phyloP scores from a whole-genome alignment of 192 early-diverging fungal species.

The Umbelopsis sp. region DNA sequence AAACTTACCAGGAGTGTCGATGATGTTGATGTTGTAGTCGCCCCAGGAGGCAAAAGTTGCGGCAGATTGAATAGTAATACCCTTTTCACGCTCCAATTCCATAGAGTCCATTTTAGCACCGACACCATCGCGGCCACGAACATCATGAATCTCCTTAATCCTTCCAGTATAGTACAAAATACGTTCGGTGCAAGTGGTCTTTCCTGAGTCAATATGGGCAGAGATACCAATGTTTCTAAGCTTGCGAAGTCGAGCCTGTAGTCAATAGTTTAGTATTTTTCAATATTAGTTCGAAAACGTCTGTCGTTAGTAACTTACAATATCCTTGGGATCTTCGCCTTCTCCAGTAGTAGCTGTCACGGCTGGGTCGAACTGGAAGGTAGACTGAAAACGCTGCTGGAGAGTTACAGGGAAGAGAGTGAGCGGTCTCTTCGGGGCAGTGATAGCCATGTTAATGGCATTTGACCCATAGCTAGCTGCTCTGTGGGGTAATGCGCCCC shows the following conservation, averaged over 20 bases:
- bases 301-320: slow-evolving; percentile 16
- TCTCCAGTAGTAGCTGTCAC: slow-evolving; percentile 12
- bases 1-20: slow-evolving; percentile 80
- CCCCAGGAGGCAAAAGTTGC: slow-evolving; percentile 84
- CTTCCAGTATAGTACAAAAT: slow-evolving; percentile 84
- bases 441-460: not conserved
- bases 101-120: slow-evolving; percentile 99
- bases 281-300: not conserved
- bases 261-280: not conserved
- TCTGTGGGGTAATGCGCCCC: slow-evolving; percentile 30
- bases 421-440: slow-evolving; percentile 26
- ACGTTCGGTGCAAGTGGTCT: slow-evolving; percentile 85
- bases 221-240: slow-evolving; percentile 89
- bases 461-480: slow-evolving; percentile 14
- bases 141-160: slow-evolving; percentile 89
- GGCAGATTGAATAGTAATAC: slow-evolving; percentile 89
- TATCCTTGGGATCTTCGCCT: slow-evolving; percentile 21
- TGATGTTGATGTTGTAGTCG: slow-evolving; percentile 81
- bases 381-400: slow-evolving; percentile 30
- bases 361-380: slow-evolving; percentile 19
- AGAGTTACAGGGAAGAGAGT: slow-evolving; percentile 23
- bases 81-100: slow-evolving; percentile 96
- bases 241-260: slow-evolving; percentile 54
- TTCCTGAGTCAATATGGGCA: slow-evolving; percentile 88
- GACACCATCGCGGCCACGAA: slow-evolving; percentile 84